Conservation (phyloP, 257 asterid genomes). For the Gardenia jasminoides region DNA sequence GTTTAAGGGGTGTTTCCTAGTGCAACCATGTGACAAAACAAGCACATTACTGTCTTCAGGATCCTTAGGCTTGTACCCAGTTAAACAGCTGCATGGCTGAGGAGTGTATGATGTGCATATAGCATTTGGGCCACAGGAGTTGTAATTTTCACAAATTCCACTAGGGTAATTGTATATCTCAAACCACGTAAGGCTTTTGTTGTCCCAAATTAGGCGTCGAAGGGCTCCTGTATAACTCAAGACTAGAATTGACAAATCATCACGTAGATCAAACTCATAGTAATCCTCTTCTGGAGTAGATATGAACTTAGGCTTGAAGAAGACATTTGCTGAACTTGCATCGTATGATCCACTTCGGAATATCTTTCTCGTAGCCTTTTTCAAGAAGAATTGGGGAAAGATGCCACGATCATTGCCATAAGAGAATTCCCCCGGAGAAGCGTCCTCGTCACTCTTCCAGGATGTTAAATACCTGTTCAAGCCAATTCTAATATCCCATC, state of each 20-base stretch:
- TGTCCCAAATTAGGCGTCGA: not conserved
- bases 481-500: conserved; percentile 64
- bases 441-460: conserved; percentile 60
- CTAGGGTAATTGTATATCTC: not conserved
- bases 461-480: conserved; percentile 49
- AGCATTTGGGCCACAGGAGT: conserved; percentile 39
- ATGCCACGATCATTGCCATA: conserved; percentile 20
- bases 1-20: conserved; percentile 30
- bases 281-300: too few species aligned
- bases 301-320: too few species aligned
- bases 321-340: too few species aligned
- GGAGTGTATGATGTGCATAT: conserved; percentile 25
- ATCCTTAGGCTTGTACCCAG: conserved; percentile 38
- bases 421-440: conserved; percentile 54
- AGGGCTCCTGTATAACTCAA: not conserved
- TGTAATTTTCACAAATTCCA: conserved; percentile 39
- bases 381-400: too few species aligned
- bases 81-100: conserved; percentile 33
- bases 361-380: too few species aligned
- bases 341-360: too few species aligned
- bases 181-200: conserved; percentile 7
- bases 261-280: too few species aligned
- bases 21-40: conserved; percentile 34
- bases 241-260: too few species aligned
- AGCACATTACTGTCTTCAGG: conserved; percentile 24